Evolutionary conservation across 208 protist species (phyloP).

Genomic region (Naegleria fowleri): DNA sequence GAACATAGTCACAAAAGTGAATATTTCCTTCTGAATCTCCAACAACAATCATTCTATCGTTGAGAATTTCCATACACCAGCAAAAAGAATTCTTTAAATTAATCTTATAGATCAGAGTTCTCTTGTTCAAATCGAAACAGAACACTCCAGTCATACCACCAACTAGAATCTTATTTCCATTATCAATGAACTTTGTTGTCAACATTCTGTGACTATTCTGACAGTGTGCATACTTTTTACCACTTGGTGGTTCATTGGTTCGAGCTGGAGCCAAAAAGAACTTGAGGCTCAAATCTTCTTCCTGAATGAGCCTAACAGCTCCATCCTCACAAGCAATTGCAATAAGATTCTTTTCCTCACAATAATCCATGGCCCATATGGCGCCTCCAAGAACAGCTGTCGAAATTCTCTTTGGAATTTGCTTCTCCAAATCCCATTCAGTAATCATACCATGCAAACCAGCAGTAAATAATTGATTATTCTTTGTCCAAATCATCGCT

Average conservation of each 20-base stretch:
- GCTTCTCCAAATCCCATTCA: slow-evolving; percentile 15
- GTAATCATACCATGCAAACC: slow-evolving; percentile 12
- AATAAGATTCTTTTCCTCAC: neutral
- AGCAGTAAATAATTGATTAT: neutral
- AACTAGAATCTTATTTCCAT: neutral
- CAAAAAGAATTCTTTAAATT: neutral
- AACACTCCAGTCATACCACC: slow-evolving; percentile 5
- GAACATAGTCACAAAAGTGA: neutral
- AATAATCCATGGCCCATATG: slow-evolving; percentile 2
- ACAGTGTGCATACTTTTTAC: neutral
- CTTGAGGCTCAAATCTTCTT: neutral
- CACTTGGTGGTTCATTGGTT: neutral
- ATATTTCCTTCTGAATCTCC: neutral
- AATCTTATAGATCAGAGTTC: neutral
- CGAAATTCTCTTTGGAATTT: neutral
- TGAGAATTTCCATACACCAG: neutral
- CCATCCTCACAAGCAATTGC: slow-evolving; percentile 16
- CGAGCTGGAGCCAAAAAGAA: neutral
- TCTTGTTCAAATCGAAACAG: neutral
- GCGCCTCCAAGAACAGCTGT: neutral
- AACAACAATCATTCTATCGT: neutral
- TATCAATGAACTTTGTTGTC: neutral
- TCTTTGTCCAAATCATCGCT: neutral
- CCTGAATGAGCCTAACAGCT: neutral
- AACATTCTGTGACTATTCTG: slow-evolving; percentile 6